Conservation (phyloP, 495 filamentous ascomycete species). For the Cenococcum geophilum region DNA sequence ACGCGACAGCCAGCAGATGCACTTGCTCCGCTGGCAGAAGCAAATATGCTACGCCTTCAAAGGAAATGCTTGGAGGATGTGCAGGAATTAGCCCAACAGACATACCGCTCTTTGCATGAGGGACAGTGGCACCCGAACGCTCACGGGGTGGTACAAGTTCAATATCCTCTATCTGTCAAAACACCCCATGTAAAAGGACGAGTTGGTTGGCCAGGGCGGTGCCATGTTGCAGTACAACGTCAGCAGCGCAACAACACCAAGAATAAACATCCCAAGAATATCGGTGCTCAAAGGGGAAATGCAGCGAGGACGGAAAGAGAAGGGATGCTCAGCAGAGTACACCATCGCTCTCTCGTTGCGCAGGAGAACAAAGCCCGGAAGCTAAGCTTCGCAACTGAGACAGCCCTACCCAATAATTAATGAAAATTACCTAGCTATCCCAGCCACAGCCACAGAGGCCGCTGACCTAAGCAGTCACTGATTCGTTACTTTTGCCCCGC, state of each 20-base stretch:
- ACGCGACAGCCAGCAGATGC: background rate
- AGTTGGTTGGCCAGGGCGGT: background rate
- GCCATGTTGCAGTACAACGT: constrained; percentile 4
- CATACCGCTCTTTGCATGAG: constrained; percentile 30
- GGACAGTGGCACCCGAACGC: constrained; percentile 4
- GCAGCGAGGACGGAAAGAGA: background rate
- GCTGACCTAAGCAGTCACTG: constrained; percentile 3
- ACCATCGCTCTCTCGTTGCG: background rate
- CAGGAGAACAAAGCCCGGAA: too few species aligned
- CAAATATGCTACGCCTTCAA: constrained; percentile 21
- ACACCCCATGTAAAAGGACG: background rate
- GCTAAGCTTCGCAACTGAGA: too few species aligned
- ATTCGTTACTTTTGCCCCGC: constrained; percentile 8
- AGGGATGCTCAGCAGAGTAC: background rate
- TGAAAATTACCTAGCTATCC: constrained; percentile 1
- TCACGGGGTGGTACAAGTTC: background rate
- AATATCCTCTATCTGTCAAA: background rate
- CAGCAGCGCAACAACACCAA: background rate
- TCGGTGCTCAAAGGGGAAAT: background rate
- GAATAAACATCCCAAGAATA: constrained; percentile 1
- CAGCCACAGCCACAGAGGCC: constrained; percentile 1
- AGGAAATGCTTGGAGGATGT: constrained; percentile 6
- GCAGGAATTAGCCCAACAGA: background rate
- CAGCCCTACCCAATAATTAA: background rate
- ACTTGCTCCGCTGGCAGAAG: constrained; percentile 12